Evolutionary conservation across 305 asterid species (phyloP), one percentile per base, ranked within the genome.

Genomic region (Fraxinus ornus): DNA sequence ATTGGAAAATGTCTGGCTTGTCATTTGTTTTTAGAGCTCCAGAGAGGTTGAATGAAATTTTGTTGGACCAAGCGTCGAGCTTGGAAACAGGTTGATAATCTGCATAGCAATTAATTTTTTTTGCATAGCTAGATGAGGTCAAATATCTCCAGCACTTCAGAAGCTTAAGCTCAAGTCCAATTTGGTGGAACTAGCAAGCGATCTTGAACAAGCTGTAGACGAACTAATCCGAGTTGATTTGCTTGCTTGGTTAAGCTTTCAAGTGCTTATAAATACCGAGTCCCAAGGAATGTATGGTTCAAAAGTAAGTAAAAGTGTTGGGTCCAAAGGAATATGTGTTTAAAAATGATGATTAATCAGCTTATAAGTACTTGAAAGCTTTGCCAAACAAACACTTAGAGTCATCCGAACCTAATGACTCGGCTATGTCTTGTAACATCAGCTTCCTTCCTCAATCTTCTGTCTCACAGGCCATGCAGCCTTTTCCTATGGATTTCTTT

Each of bases 41-140:
- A 28, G 3, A 28, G 36, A 66, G 33, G 74, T 24, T n/a, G 4
- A 57, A 66, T 66, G 7, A 66, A 19, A 39, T 71, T 77, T 39
- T 37, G 19, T 66, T 47, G 12, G 15, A 37, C 79, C 22, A 28
- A 60, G 66, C 37, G 79, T 80, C 37, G 68, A 80, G 35, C 73
- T 64, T 28, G 64, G 66, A 77, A 70, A 77, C 75, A 52, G 80
- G 60, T 68, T 68, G 30, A 81, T 80, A 26, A 70, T 33, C 62
- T 39, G 33, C 76, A 76, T 44, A 36, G 52, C 33, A 9, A 76
- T 49, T 33, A 17, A 74, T 37, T 28, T 41, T 26, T 76, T 78
- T 52, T 15, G 60, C 79, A 4, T 33, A 47, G 66, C 17, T 71
- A 71, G 28, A 62, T 60, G 57, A 52, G 66, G 55, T 49, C 47